phyloP scores from a whole-genome alignment of 768 basidiomycete genomes.

The Boletus speciosus region DNA sequence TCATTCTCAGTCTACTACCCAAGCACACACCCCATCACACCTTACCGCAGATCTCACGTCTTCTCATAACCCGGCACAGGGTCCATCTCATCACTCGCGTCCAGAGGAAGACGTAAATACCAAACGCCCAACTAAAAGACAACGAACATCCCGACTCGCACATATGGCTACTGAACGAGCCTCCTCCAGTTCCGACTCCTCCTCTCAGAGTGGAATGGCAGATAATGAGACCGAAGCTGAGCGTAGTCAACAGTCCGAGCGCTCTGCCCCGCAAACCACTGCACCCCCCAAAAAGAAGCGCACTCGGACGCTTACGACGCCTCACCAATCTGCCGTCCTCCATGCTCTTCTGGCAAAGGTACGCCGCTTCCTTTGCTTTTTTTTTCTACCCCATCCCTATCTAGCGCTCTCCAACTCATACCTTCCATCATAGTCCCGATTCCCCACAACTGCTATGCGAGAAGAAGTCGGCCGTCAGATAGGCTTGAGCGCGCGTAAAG shows the following conservation, averaged over 20 bases:
- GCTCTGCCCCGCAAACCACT: conserved; percentile 29
- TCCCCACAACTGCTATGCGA: conserved; percentile 82
- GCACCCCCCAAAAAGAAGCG: conserved; percentile 55
- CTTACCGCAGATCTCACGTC: conserved; percentile 13
- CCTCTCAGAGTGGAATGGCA: conserved; percentile 54
- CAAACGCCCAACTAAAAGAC: conserved; percentile 21
- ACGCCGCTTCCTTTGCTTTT: conserved; percentile 10
- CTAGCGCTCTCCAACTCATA: not conserved
- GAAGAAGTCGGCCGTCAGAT: conserved; percentile 86
- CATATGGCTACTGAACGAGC: conserved; percentile 25
- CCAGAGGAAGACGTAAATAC: conserved; percentile 22
- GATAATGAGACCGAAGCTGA: conserved; percentile 56
- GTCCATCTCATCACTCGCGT: conserved; percentile 12
- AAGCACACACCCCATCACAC: not conserved
- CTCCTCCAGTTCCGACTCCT: conserved; percentile 35
- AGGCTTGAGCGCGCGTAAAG: conserved; percentile 86
- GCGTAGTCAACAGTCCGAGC: conserved; percentile 40
- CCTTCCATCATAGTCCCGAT: conserved; percentile 62
- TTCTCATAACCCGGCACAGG: conserved; percentile 12
- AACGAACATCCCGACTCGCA: conserved; percentile 2
- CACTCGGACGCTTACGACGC: conserved; percentile 83
- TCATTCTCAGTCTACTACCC: not conserved
- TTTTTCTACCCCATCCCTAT: not conserved
- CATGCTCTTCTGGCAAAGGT: conserved; percentile 87
- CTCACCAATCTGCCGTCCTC: conserved; percentile 84